phyloP scores from a whole-genome alignment of 2,329 filamentous ascomycete genomes.

The Onygena corvina region DNA sequence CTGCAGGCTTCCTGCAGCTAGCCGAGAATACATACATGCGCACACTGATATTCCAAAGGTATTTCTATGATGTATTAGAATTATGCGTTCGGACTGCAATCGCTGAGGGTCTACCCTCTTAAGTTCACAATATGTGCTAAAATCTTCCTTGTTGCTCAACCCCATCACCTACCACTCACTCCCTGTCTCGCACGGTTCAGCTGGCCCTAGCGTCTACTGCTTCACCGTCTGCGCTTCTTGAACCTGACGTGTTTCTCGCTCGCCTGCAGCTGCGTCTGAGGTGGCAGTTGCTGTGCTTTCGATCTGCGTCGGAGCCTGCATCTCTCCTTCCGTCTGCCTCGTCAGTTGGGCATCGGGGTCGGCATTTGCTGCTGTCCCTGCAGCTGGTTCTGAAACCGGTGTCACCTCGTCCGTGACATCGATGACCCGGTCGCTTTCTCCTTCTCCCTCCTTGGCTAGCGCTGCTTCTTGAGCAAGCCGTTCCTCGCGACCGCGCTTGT shows the following conservation, averaged over 20 bases:
- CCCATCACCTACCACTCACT: neutral
- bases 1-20: slow-evolving; percentile 4
- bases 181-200: slow-evolving; percentile 1
- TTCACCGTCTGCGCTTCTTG: neutral
- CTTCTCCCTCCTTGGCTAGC: neutral
- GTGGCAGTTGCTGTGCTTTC: slow-evolving; percentile 1
- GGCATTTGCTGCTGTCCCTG: neutral
- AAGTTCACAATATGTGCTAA: no score
- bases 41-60: no score
- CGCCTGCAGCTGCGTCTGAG: neutral
- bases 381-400: neutral
- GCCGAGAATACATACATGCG: neutral
- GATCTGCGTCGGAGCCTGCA: slow-evolving; percentile 5
- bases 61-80: no score
- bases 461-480: slow-evolving; percentile 53
- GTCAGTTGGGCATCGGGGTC: slow-evolving; percentile 2
- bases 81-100: neutral
- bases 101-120: no score
- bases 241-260: neutral
- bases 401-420: neutral
- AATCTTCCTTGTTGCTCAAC: neutral
- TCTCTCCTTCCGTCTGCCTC: neutral
- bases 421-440: slow-evolving; percentile 1
- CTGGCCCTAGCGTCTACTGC: neutral
- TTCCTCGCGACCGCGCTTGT: slow-evolving; percentile 82